Base-by-base conservation (phyloP, 2,329 filamentous ascomycete species). In the Aspergillus calidoustus region DNA sequence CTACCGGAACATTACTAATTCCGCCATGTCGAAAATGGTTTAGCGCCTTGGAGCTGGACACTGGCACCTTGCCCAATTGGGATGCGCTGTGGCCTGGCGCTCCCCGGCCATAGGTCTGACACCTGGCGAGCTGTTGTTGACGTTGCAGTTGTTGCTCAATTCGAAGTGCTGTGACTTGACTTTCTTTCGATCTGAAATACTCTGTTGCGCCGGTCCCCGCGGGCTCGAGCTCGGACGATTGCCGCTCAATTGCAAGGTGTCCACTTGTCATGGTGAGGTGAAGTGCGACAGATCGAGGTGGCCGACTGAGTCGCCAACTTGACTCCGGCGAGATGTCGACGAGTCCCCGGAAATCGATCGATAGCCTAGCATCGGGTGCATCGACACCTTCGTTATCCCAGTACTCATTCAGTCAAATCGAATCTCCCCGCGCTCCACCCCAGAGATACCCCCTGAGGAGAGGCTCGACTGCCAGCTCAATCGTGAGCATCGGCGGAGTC, bases 381-480 rank as follows among this genome's bases (percentile, higher is more conserved):
- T 82, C 84, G 30, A 80, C 81, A 13, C 78, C 79, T 46, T 78
- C 81, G 30, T 79, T 84, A 46, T 77, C 80, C 62, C 87, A 89
- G 65, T 84, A 69, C 61, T 73, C 73, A 13, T 69, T 71, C 30
- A 68, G 62, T n/a, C 75, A 76, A 63, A 64, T 77, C 50, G 77
- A 79, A 53, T 77, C 73, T 23, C 73, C 74, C 43, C 74, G 74
- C 15, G 65, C 71, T 9, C 69, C 73, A 54, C 68, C 75, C 49
- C 74, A 77, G 44, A 69, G 76, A 57, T 71, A 70, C 66, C 73
- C 74, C 64, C 72, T 77, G 66, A 78, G 93, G 73, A 86, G 93
- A 77, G 91, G 88, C 64, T 98, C 95, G 58, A 91, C 89, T 28
- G 89, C 93, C 49, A 96, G 93, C 81, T 97, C 94, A 23, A 87